A percentile compares a stretch with the other conserved stretches of the same genome.
phyloP scores from a whole-genome alignment of 1,284 basidiomycete genomes.

The Marasmius tenuissimus region DNA sequence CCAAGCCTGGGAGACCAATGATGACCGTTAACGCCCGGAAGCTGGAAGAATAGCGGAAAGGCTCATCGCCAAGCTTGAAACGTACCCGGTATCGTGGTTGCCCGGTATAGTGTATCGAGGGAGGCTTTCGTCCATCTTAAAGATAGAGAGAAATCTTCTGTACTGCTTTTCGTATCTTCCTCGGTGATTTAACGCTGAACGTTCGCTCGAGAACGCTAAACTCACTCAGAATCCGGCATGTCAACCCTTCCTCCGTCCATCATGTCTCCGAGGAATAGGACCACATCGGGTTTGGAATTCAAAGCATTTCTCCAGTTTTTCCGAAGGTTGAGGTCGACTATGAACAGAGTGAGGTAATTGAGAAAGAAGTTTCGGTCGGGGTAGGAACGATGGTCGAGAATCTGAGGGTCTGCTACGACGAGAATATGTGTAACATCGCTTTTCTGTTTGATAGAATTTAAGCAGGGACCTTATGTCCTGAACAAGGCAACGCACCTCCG shows the following conservation, averaged over 20 bases:
- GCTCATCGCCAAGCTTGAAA: neutral
- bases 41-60: neutral
- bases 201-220: constrained; percentile 14
- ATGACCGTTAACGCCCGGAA: neutral
- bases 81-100: constrained; percentile 84
- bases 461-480: neutral
- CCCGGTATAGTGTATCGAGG: constrained; percentile 78
- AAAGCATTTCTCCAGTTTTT: constrained; percentile 79
- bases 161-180: constrained; percentile 69
- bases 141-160: constrained; percentile 68
- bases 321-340: constrained; percentile 75
- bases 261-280: constrained; percentile 89
- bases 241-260: constrained; percentile 76
- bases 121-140: constrained; percentile 41
- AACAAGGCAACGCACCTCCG: constrained; percentile 24
- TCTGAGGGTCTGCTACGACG: constrained; percentile 80
- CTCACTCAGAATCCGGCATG: constrained; percentile 70
- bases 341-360: constrained; percentile 51
- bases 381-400: constrained; percentile 68
- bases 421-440: constrained; percentile 63
- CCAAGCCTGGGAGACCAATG: constrained; percentile 51
- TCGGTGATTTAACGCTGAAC: neutral
- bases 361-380: constrained; percentile 48
- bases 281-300: constrained; percentile 62
- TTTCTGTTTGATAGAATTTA: neutral